phyloP scores from a whole-genome alignment of 805 yeast species.

The Kuraishia ogatae region DNA sequence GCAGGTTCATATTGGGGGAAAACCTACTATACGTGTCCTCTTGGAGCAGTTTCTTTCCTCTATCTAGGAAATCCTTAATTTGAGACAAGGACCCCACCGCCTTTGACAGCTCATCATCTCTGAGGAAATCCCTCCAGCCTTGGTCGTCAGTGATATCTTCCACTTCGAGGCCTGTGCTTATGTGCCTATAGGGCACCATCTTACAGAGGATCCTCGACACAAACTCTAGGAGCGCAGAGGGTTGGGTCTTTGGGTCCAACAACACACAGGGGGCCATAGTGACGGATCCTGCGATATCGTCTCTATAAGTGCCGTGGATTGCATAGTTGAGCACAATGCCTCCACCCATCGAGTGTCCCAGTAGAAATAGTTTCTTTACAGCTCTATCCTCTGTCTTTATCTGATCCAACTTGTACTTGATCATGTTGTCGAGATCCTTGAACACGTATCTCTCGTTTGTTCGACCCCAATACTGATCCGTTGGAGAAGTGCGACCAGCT shows the following conservation, averaged over 20 bases:
- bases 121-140: constrained; percentile 36
- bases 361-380: constrained; percentile 35
- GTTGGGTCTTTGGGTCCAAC: constrained; percentile 50
- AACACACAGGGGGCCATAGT: constrained; percentile 53
- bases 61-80: constrained; percentile 48
- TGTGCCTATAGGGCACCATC: constrained; percentile 36
- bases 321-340: constrained; percentile 60
- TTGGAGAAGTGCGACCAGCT: constrained; percentile 53
- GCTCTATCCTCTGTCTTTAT: constrained; percentile 10
- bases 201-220: constrained; percentile 32
- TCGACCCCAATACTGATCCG: constrained; percentile 39
- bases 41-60: constrained; percentile 48
- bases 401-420: constrained; percentile 33
- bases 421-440: constrained; percentile 51
- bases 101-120: constrained; percentile 29
- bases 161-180: constrained; percentile 47
- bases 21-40: constrained; percentile 26
- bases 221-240: constrained; percentile 33
- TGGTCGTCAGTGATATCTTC: constrained; percentile 46
- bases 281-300: constrained; percentile 36
- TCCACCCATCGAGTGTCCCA: constrained; percentile 83
- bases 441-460: constrained; percentile 50
- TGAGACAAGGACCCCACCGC: constrained; percentile 50
- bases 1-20: constrained; percentile 33
- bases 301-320: constrained; percentile 40